A percentile compares a stretch with the other conserved stretches of the same genome.
phyloP scores from a whole-genome alignment of 768 basidiomycete species.

The Panellus pusillus region DNA sequence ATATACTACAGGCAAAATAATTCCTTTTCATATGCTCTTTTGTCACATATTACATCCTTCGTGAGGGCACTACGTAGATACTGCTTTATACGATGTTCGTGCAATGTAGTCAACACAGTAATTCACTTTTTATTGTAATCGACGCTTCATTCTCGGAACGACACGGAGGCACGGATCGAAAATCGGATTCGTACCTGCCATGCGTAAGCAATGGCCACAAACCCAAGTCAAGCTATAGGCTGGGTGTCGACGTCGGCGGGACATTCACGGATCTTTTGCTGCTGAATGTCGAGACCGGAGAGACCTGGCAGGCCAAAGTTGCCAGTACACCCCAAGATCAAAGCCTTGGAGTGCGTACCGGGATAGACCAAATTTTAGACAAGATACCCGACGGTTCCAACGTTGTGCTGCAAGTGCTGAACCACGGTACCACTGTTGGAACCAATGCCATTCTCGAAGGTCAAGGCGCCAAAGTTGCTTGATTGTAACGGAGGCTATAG shows the following conservation, averaged over 20 bases:
- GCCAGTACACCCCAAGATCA: conserved; percentile 18
- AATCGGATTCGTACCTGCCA: no score
- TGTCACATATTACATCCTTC: no score
- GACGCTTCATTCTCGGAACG: no score
- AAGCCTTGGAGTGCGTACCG: conserved; percentile 14
- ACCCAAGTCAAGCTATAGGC: conserved; percentile 7
- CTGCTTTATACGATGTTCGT: no score
- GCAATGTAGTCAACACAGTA: no score
- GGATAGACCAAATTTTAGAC: conserved; percentile 16
- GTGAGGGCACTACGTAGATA: no score
- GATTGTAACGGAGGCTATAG: conserved; percentile 23
- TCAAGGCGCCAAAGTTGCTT: conserved; percentile 16
- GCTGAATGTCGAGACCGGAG: conserved; percentile 12
- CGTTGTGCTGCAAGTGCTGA: conserved; percentile 13
- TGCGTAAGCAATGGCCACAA: no score
- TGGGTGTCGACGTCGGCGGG: conserved; percentile 17
- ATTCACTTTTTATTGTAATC: no score
- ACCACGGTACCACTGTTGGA: conserved; percentile 22
- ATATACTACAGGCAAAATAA: no score
- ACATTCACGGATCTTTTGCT: conserved; percentile 19
- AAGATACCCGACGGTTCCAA: conserved; percentile 10
- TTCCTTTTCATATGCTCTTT: no score
- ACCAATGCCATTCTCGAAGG: conserved; percentile 26
- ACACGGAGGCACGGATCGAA: no score
- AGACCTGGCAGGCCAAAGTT: conserved; percentile 17